phyloP scores from a whole-genome alignment of 2,329 filamentous ascomycete species.

The Aspergillus neotritici region DNA sequence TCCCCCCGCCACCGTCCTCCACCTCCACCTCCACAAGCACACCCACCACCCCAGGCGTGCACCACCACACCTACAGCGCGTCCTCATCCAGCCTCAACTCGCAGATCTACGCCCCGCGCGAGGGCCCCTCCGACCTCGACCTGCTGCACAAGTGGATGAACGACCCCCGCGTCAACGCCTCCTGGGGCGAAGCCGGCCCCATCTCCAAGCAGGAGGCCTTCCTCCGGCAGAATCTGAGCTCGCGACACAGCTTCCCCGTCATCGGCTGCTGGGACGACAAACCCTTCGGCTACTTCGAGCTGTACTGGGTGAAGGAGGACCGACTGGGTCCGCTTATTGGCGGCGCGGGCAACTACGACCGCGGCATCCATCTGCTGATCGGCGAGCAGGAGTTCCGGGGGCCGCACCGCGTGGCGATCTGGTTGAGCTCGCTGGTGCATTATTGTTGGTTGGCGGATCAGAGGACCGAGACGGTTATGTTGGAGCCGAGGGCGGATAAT shows the following conservation, averaged over 20 bases:
- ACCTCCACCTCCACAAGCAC: conserved; percentile 26
- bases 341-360: conserved; percentile 70
- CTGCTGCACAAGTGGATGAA: conserved; percentile 86
- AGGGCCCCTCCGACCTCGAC: conserved; percentile 53
- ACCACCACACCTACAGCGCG: conserved; percentile 20
- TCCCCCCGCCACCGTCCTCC: conserved; percentile 50
- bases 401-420: conserved; percentile 65
- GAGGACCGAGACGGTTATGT: conserved; percentile 72
- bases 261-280: conserved; percentile 93
- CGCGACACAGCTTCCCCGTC: conserved; percentile 75
- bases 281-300: conserved; percentile 94
- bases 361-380: conserved; percentile 81
- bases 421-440: conserved; percentile 83
- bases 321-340: conserved; percentile 63
- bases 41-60: conserved; percentile 8
- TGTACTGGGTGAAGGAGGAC: conserved; percentile 98
- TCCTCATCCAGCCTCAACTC: conserved; percentile 38
- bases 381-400: conserved; percentile 91
- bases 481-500: conserved; percentile 92
- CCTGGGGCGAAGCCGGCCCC: conserved; percentile 68
- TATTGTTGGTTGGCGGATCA: conserved; percentile 72
- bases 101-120: conserved; percentile 29
- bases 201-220: conserved; percentile 59
- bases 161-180: conserved; percentile 71
- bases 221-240: conserved; percentile 59